A percentile compares a stretch with the other conserved stretches of the same genome.
These are phyloP conservation scores for Fraxinus nigra DNA, from an alignment of 305 asterid genomes.

Conservation along the genomic window DNA sequence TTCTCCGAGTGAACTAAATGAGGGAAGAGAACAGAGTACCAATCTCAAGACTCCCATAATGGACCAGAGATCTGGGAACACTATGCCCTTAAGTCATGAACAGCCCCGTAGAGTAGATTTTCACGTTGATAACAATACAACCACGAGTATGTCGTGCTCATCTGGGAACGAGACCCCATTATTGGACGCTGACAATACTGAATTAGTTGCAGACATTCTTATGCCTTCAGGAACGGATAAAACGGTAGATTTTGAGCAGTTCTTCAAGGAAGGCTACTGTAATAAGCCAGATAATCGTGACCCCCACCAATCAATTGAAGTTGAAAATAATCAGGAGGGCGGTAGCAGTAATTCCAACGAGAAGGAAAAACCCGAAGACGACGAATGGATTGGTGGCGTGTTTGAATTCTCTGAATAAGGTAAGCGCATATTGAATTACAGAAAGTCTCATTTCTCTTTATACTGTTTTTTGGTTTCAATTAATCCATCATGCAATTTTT, in stretches of 20 bases:
- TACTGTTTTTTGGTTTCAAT: background rate
- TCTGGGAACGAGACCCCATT: constrained; percentile 28
- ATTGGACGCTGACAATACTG: constrained; percentile 26
- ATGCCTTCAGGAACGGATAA: constrained; percentile 26
- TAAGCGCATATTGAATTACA: constrained; percentile 10
- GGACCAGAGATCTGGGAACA: constrained; percentile 25
- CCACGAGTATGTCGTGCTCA: constrained; percentile 31
- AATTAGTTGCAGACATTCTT: constrained; percentile 24
- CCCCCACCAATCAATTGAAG: constrained; percentile 25
- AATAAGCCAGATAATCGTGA: constrained; percentile 29
- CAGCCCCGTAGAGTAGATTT: constrained; percentile 16
- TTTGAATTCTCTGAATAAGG: constrained; percentile 65
- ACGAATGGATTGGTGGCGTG: constrained; percentile 64
- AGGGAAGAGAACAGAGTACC: constrained; percentile 27
- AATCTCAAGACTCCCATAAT: constrained; percentile 14
- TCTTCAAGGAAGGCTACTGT: constrained; percentile 51
- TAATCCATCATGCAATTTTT: background rate
- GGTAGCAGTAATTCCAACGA: constrained; percentile 26
- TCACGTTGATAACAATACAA: constrained; percentile 21
- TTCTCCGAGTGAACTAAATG: constrained; percentile 25
- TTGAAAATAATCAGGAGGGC: constrained; percentile 24
- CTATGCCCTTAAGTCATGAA: constrained; percentile 20
- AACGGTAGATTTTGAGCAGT: constrained; percentile 37
- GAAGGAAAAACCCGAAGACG: constrained; percentile 42
- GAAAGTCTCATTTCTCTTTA: background rate